These are phyloP conservation scores for Orbilia oligospora DNA, from an alignment of 2,329 filamentous ascomycete genomes.

Conservation along the genomic window DNA sequence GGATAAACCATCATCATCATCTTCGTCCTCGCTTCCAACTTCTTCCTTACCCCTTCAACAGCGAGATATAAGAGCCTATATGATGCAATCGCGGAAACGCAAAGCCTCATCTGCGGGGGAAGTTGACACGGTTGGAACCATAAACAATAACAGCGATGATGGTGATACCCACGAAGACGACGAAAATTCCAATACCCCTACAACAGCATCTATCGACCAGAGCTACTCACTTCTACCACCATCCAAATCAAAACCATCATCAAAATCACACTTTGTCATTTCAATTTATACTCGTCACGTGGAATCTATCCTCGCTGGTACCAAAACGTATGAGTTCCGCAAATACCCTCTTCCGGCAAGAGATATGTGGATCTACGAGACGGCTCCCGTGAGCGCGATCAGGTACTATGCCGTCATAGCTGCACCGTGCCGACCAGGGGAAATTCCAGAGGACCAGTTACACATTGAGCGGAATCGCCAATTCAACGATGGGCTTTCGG, in stretches of 20 bases:
- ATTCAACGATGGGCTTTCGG: background rate
- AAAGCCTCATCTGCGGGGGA: background rate
- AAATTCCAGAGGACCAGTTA: background rate
- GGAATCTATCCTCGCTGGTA: conserved; percentile 1
- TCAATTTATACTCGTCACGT: background rate
- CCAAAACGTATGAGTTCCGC: conserved; percentile 2
- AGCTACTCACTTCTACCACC: background rate
- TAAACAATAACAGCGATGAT: background rate
- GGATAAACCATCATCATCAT: background rate
- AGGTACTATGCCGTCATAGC: conserved; percentile 5
- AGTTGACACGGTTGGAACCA: background rate
- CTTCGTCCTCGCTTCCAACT: background rate
- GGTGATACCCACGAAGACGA: background rate
- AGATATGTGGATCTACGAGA: conserved; percentile 10
- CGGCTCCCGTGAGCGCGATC: background rate
- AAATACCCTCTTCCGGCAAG: conserved; percentile 6
- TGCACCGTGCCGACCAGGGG: background rate
- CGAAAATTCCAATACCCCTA: background rate
- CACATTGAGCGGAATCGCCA: conserved; percentile 6
- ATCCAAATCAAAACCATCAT: background rate
- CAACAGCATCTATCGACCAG: background rate
- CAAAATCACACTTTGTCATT: conserved; percentile 3
- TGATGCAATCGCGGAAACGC: conserved; percentile 6
- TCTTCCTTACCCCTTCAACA: background rate
- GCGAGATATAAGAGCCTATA: conserved; percentile 1